A percentile compares a stretch with the other conserved stretches of the same genome.
These are phyloP conservation scores for Papilionanthe hybrid DNA, from an alignment of 116 monocot genomes.

Conservation along the genomic window DNA sequence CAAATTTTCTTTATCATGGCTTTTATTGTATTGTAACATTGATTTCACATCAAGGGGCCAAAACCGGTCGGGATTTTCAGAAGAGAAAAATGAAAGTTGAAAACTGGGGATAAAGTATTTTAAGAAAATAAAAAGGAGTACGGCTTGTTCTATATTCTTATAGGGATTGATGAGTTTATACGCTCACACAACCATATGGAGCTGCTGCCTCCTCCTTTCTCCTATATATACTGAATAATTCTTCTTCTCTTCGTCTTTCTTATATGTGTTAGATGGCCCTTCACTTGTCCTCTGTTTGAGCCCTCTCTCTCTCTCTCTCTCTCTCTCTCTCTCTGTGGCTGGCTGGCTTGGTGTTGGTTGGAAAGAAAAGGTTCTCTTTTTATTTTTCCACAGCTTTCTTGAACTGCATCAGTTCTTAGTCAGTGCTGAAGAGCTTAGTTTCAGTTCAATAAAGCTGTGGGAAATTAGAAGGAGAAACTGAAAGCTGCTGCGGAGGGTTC, in stretches of 20 bases:
- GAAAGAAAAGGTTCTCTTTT: slow-evolving; percentile 11
- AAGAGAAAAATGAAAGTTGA: neutral
- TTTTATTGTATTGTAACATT: slow-evolving; percentile 1
- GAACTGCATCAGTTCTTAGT: slow-evolving; percentile 10
- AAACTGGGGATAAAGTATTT: neutral
- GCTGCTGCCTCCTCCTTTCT: neutral
- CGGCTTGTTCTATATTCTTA: slow-evolving; percentile 1
- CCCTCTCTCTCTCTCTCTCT: neutral
- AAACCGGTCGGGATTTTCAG: neutral
- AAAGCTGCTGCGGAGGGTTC: neutral
- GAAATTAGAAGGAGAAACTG: slow-evolving; percentile 56
- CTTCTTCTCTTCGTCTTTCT: neutral
- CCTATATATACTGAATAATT: neutral
- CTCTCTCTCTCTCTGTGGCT: neutral
- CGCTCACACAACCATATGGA: slow-evolving; percentile 1
- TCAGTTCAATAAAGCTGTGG: slow-evolving; percentile 99
- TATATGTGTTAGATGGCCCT: neutral
- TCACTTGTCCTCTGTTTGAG: neutral
- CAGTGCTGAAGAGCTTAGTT: slow-evolving; percentile 5
- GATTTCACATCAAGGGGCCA: slow-evolving; percentile 8
- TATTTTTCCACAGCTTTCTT: slow-evolving; percentile 32
- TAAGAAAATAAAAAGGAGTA: neutral
- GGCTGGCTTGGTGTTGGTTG: neutral
- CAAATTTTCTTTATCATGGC: neutral
- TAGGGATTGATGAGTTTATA: slow-evolving; percentile 6